Evolutionary conservation across 371 early-diverging fungal species (phyloP).

Genomic region (Nosema bombycis): DNA sequence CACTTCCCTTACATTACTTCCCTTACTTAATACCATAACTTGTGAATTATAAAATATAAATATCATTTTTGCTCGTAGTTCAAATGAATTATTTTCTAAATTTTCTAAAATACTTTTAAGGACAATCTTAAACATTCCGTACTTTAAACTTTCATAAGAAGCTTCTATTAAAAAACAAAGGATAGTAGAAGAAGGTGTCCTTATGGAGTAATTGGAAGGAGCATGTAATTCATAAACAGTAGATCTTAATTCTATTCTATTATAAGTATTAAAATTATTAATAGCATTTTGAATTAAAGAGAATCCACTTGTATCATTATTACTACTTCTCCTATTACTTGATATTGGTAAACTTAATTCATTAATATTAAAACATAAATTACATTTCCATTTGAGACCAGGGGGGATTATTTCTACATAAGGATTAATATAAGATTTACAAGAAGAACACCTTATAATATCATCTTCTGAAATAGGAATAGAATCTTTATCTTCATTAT

Average conservation of each 20-base stretch:
- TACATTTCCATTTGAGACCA: slow-evolving; percentile 65
- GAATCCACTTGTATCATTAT: slow-evolving; percentile 4
- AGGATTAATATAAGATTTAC: slow-evolving; percentile 65
- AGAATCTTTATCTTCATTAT: slow-evolving; percentile 16
- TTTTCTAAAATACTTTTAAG: slow-evolving; percentile 39
- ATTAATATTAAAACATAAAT: slow-evolving; percentile 60
- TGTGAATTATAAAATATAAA: slow-evolving; percentile 49
- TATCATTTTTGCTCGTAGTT: slow-evolving; percentile 40
- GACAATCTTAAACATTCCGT: slow-evolving; percentile 23
- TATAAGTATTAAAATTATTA: slow-evolving; percentile 43
- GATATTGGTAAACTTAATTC: slow-evolving; percentile 50
- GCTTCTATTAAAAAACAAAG: slow-evolving; percentile 58
- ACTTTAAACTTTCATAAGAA: slow-evolving; percentile 40
- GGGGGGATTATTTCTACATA: slow-evolving; percentile 65
- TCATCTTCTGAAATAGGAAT: slow-evolving; percentile 36
- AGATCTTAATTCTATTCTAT: slow-evolving; percentile 39
- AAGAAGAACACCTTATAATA: slow-evolving; percentile 57
- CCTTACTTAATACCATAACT: slow-evolving; percentile 42
- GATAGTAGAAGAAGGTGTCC: slow-evolving; percentile 36
- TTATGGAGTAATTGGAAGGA: slow-evolving; percentile 40
- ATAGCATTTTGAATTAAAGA: slow-evolving; percentile 48
- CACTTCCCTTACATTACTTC: slow-evolving; percentile 24
- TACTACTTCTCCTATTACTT: slow-evolving; percentile 17
- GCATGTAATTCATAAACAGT: slow-evolving; percentile 59
- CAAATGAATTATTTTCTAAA: slow-evolving; percentile 21